phyloP scores from a whole-genome alignment of 2,329 filamentous ascomycete species.

The Penicillium concentricum region DNA sequence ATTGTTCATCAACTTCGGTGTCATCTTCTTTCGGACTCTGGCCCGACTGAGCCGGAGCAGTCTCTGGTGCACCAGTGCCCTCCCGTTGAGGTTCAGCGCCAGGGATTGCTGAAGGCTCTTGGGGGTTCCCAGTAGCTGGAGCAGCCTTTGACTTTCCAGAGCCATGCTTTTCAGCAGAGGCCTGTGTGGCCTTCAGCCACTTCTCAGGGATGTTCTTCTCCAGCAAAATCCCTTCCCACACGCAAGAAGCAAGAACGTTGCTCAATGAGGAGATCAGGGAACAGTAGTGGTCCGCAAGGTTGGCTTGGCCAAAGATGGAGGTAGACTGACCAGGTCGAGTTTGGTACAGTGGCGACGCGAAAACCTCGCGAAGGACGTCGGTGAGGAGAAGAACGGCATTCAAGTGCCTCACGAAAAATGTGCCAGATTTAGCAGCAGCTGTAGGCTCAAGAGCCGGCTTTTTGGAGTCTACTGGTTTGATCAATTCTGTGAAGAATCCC shows the following conservation, averaged over 20 bases:
- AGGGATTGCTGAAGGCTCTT: slow-evolving; percentile 20
- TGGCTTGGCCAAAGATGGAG: slow-evolving; percentile 70
- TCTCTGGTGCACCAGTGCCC: slow-evolving; percentile 20
- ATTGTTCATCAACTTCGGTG: slow-evolving; percentile 28
- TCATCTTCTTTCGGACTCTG: slow-evolving; percentile 19
- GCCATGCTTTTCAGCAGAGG: slow-evolving; percentile 37
- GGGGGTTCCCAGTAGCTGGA: slow-evolving; percentile 22
- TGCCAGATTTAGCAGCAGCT: slow-evolving; percentile 59
- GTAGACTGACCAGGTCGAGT: slow-evolving; percentile 60
- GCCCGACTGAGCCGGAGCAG: slow-evolving; percentile 16
- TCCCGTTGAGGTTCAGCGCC: slow-evolving; percentile 28
- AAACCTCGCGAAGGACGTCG: slow-evolving; percentile 71
- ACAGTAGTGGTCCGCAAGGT: slow-evolving; percentile 80
- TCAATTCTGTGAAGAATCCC: slow-evolving; percentile 71
- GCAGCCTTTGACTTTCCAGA: slow-evolving; percentile 44
- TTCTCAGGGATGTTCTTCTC: slow-evolving; percentile 68
- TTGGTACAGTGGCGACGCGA: slow-evolving; percentile 62
- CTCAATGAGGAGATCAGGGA: slow-evolving; percentile 73
- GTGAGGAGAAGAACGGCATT: slow-evolving; percentile 74
- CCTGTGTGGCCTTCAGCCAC: slow-evolving; percentile 51
- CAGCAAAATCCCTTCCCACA: slow-evolving; percentile 81
- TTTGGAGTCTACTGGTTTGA: slow-evolving; percentile 35
- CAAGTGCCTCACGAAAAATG: slow-evolving; percentile 73
- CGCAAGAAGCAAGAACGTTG: slow-evolving; percentile 71
- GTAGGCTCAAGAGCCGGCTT: slow-evolving; percentile 30